Percentiles rank a stretch among this genome's conserved stretches.
These are phyloP conservation scores for Cercospora beticola DNA, from an alignment of 2,329 filamentous ascomycete genomes.

Conservation along the genomic window DNA sequence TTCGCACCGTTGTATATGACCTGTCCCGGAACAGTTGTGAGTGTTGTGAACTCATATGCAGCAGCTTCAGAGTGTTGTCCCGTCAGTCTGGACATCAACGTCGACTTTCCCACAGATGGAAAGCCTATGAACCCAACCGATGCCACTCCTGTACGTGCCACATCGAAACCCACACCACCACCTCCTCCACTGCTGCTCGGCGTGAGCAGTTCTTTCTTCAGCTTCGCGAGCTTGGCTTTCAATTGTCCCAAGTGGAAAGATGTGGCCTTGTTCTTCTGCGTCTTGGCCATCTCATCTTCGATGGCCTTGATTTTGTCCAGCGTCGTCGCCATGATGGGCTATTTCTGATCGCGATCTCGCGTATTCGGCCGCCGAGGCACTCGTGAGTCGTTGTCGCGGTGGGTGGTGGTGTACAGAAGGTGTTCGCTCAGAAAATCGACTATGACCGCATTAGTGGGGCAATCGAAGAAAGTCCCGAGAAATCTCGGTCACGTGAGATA, in stretches of 20 bases:
- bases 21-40: slow-evolving; percentile 95
- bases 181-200: slow-evolving; percentile 77
- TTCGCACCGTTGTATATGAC: slow-evolving; percentile 95
- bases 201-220: slow-evolving; percentile 92
- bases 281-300: slow-evolving; percentile 95
- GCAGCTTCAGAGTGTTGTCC: slow-evolving; percentile 96
- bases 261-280: slow-evolving; percentile 65
- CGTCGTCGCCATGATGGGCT: slow-evolving; percentile 77
- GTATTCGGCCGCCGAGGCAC: slow-evolving; percentile 1
- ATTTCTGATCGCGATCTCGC: not conserved
- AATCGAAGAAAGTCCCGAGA: not conserved
- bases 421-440: not conserved
- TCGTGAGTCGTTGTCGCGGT: not conserved
- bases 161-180: slow-evolving; percentile 83
- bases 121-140: slow-evolving; percentile 98
- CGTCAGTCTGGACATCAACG: slow-evolving; percentile 89
- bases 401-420: not conserved
- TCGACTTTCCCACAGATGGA: slow-evolving; percentile 97
- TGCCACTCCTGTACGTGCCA: slow-evolving; percentile 94
- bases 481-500: not conserved
- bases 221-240: slow-evolving; percentile 96
- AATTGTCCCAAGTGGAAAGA: slow-evolving; percentile 63
- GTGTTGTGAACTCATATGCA: slow-evolving; percentile 96
- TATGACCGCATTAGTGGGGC: slow-evolving; percentile 2
- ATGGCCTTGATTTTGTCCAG: slow-evolving; percentile 99